A percentile compares a stretch with the other conserved stretches of the same genome.
phyloP scores from a whole-genome alignment of 2,329 filamentous ascomycete species.

The Epichloe sibirici region DNA sequence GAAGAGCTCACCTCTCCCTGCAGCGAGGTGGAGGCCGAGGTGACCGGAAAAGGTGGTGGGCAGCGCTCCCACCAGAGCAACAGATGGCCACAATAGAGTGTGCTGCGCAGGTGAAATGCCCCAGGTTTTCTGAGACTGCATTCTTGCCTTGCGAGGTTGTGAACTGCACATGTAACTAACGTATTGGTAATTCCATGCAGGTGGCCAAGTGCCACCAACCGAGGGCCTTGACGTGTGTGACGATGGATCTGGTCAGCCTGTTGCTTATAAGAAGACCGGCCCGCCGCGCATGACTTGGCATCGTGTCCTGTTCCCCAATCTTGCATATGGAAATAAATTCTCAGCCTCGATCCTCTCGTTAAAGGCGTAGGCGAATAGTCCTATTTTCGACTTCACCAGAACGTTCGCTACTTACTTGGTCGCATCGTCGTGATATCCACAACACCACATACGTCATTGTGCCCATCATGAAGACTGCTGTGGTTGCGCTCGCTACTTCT shows the following conservation, averaged over 20 bases:
- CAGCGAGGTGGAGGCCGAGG: not conserved
- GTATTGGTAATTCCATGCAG: not conserved
- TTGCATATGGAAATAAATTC: not conserved
- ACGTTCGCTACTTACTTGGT: not conserved
- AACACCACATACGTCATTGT: not conserved
- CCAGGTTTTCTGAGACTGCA: not conserved
- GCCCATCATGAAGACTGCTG: constrained; percentile 22
- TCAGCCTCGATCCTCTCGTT: not conserved
- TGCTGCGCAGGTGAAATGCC: not conserved
- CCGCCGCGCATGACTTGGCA: not conserved
- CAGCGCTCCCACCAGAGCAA: not conserved
- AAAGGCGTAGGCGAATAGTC: no score
- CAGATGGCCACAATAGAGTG: no score
- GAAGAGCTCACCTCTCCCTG: not conserved
- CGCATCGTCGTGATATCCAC: not conserved
- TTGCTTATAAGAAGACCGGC: constrained; percentile 1
- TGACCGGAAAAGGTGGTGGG: not conserved
- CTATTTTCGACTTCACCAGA: not conserved
- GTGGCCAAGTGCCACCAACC: not conserved
- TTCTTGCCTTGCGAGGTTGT: not conserved
- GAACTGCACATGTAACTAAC: no score
- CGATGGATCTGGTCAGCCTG: not conserved
- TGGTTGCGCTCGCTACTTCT: constrained; percentile 19
- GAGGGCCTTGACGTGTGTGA: not conserved
- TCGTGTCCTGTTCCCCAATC: not conserved